Conservation (phyloP, 257 asterid genomes). For the Sherardia arvensis region DNA sequence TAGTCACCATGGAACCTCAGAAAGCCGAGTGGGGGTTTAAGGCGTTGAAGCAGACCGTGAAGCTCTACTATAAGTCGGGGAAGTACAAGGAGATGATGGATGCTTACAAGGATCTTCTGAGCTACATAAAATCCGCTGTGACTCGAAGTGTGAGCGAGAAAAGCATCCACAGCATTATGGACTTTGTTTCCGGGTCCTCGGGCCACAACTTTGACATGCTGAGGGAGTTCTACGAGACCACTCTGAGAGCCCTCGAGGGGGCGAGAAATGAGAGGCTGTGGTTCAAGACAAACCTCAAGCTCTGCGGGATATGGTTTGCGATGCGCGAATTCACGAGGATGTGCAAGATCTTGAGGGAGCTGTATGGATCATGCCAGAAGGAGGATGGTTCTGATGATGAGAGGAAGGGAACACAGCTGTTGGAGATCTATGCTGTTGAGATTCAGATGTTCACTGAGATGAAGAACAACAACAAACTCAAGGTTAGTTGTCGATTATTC, state of each 20-base stretch:
- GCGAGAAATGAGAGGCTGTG: slow-evolving; percentile 99
- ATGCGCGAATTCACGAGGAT: slow-evolving; percentile 83
- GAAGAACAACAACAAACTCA: slow-evolving; percentile 86
- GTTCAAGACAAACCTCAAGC: slow-evolving; percentile 94
- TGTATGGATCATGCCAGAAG: slow-evolving; percentile 89
- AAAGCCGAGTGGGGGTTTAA: slow-evolving; percentile 99
- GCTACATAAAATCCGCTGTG: slow-evolving; percentile 91
- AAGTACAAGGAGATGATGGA: slow-evolving; percentile 94
- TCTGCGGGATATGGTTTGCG: slow-evolving; percentile 96
- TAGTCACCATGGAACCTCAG: slow-evolving; percentile 82
- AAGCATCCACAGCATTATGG: slow-evolving; percentile 92
- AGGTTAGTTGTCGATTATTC: too few relatives aligned
- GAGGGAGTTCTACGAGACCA: slow-evolving; percentile 88
- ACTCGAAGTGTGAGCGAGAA: slow-evolving; percentile 95
- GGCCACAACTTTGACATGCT: slow-evolving; percentile 78
- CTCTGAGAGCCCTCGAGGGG: slow-evolving; percentile 91
- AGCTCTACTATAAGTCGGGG: slow-evolving; percentile 82
- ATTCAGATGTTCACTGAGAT: slow-evolving; percentile 97
- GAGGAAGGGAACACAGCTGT: slow-evolving; percentile 89
- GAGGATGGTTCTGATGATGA: slow-evolving; percentile 97
- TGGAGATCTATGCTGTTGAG: slow-evolving; percentile 97
- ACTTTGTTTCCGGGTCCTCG: slow-evolving; percentile 91
- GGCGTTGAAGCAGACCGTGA: slow-evolving; percentile 95
- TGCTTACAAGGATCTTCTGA: slow-evolving; percentile 82
- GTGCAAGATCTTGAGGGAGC: slow-evolving; percentile 96